phyloP scores from a whole-genome alignment of 306 rosid species.

The Vicia sativa region DNA sequence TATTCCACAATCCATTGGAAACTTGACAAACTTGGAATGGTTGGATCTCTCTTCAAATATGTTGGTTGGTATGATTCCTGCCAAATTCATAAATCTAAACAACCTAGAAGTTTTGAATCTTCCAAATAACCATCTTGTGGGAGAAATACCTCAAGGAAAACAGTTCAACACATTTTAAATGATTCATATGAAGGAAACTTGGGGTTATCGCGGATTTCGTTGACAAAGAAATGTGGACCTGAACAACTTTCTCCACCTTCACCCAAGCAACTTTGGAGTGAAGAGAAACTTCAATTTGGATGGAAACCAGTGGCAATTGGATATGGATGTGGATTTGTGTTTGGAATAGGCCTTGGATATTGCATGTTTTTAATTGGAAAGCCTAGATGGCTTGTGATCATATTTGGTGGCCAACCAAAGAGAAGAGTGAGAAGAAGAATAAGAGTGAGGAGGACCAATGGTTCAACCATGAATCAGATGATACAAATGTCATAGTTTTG shows the following conservation, averaged over 20 bases:
- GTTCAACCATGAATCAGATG: conserved; percentile 2
- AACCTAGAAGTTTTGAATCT: conserved; percentile 35
- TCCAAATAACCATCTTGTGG: conserved; percentile 35
- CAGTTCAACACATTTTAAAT: conserved; percentile 45
- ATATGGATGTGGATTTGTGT: conserved; percentile 47
- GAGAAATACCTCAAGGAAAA: conserved; percentile 43
- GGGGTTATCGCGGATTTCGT: conserved; percentile 42
- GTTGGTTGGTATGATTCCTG: conserved; percentile 31
- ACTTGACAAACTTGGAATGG: conserved; percentile 38
- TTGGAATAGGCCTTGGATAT: conserved; percentile 39
- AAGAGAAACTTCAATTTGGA: conserved; percentile 31
- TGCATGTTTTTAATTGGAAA: conserved; percentile 10
- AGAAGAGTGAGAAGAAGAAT: conserved; percentile 7
- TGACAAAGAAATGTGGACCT: conserved; percentile 23
- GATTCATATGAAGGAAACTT: conserved; percentile 42
- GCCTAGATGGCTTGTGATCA: conserved; percentile 25
- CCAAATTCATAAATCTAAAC: conserved; percentile 19
- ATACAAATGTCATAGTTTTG: background rate
- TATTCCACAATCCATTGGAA: conserved; percentile 39
- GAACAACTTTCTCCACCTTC: background rate
- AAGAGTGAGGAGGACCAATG: background rate
- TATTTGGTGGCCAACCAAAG: background rate
- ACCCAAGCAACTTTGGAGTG: background rate
- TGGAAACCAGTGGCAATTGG: conserved; percentile 44
- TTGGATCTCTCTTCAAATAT: conserved; percentile 52